Evolutionary conservation across 805 yeast genomes (phyloP), one percentile per base, ranked within the genome.

Genomic region (Lachancea quebecensis): DNA sequence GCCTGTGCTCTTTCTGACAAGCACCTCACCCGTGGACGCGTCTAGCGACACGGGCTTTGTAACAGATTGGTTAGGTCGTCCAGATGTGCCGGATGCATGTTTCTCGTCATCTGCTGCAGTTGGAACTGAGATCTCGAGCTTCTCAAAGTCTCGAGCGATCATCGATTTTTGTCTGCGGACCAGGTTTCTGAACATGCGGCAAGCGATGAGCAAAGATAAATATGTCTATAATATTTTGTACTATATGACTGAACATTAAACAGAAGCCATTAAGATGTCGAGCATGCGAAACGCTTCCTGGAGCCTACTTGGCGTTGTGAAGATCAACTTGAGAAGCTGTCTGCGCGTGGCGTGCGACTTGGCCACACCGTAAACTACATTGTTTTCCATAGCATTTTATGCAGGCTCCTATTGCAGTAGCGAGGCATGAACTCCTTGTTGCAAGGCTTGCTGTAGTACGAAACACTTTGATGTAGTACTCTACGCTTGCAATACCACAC

Each of bases 1-100:
- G 0, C 80, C 80, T 1, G 77, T 70, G 0, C 74, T 66, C 46
- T 69, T 74, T 31, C 65, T 60, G 4, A 74, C 76, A 2, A 65
- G 49, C 2, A 74, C 75, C 50, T 69, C 71, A 1, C 78, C 75
- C 3, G 65, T 60, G 6, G 18, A 35, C 11, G 57, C 58, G 42
- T 61, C 49, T 15, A 59, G 35, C 12, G 60, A 44, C 2, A 58
- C 45, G 3, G 66, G 61, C 41, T 56, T 60, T 1, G 58, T 57
- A 12, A 56, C 48, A 3, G 57, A 47, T 27, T 50, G 54, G 29
- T 50, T 38, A 34, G 49, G 42, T 15, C 46, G 30, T 15, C 52
- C 46, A 36, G 45, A 18, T 12, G 35, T 8, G 25, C 27, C 35
- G 14, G 11, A 9, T 4, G 16, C 2, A 12, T n/a, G 12, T 28